Evolutionary conservation across 2,329 filamentous ascomycete species (phyloP), one percentile per base, ranked within the genome.

Genomic region (Neoscytalidium dimidiatum): DNA sequence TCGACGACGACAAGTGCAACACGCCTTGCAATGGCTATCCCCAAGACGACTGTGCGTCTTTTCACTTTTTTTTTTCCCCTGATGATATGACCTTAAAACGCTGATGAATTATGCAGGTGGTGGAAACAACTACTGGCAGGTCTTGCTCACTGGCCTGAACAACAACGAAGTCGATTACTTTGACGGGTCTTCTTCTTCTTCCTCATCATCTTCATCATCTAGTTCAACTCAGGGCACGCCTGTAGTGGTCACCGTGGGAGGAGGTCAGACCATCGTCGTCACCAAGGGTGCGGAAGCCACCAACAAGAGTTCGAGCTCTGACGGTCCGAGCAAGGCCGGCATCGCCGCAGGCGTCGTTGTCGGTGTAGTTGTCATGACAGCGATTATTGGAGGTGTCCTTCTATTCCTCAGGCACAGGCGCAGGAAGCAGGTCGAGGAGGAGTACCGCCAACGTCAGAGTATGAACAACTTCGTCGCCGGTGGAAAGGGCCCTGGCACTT

Each of bases 341-440:
- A 94, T 98, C 69, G 93, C 91, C 19, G 94, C 89, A 9, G 94
- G 94, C 66, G 91, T 92, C 1, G 94, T 97, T 2, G 91, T 95
- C 8, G 93, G 92, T 66, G 87, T 97, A 1, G 81, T 96, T 2
- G 91, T 81, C 1, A 73, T 93, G 4, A 85, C 82, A 62, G 90
- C 84, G 14, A 83, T 91, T 19, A 81, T 86, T 13, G 92, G 88
- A 49, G 93, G 86, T 61, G 79, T 84, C 4, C 89, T 92, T 78
- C 88, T 96, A 75, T 91, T 86, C 72, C 79, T 95, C 70, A 90
- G 92, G 62, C 88, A 89, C 68, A 90, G 87, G 80, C 88, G 89
- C 72, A 91, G 93, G 77, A 85, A 86, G 67, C 88, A 91, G 71
- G 87, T 94, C 3, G 92, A 96, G 75, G 90, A 95, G 68, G 92